Conservation (phyloP, 2,329 filamentous ascomycete species). For the Bipolaris cookei region DNA sequence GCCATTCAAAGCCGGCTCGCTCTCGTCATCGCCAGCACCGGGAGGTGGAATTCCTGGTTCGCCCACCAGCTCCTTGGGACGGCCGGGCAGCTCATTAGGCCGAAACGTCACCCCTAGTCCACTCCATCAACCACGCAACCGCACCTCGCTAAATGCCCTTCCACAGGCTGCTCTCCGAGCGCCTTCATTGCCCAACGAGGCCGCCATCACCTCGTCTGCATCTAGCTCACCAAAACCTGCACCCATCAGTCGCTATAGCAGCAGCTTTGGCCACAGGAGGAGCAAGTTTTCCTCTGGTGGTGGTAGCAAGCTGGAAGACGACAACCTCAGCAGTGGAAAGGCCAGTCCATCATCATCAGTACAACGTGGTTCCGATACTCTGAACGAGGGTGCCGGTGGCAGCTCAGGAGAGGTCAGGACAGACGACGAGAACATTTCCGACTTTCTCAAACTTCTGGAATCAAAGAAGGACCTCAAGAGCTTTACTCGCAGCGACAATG, state of each 20-base stretch:
- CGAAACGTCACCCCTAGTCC: conserved; percentile 33
- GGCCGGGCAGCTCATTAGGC: conserved; percentile 38
- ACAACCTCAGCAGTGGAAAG: conserved; percentile 80
- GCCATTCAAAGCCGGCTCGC: conserved; percentile 92
- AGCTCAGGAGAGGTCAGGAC: conserved; percentile 71
- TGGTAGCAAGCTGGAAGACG: conserved; percentile 72
- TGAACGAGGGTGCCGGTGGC: conserved; percentile 71
- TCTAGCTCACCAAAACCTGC: conserved; percentile 80
- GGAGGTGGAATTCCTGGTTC: conserved; percentile 59
- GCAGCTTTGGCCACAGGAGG: conserved; percentile 88
- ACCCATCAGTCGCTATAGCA: conserved; percentile 84
- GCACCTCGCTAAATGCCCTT: conserved; percentile 74
- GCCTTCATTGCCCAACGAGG: conserved; percentile 67
- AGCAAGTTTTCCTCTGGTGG: conserved; percentile 78
- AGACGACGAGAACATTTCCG: conserved; percentile 91
- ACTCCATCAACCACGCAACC: conserved; percentile 65
- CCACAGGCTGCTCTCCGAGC: conserved; percentile 76
- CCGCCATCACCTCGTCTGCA: conserved; percentile 67
- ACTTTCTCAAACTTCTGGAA: conserved; percentile 89
- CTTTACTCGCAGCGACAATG: conserved; percentile 70
- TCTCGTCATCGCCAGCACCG: conserved; percentile 83
- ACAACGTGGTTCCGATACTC: conserved; percentile 77
- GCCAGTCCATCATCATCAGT: conserved; percentile 74
- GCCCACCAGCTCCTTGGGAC: conserved; percentile 57
- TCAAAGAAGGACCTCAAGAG: conserved; percentile 84